These are phyloP conservation scores for Atkinsonella texensis DNA, from an alignment of 2,329 filamentous ascomycete species.

Conservation along the genomic window DNA sequence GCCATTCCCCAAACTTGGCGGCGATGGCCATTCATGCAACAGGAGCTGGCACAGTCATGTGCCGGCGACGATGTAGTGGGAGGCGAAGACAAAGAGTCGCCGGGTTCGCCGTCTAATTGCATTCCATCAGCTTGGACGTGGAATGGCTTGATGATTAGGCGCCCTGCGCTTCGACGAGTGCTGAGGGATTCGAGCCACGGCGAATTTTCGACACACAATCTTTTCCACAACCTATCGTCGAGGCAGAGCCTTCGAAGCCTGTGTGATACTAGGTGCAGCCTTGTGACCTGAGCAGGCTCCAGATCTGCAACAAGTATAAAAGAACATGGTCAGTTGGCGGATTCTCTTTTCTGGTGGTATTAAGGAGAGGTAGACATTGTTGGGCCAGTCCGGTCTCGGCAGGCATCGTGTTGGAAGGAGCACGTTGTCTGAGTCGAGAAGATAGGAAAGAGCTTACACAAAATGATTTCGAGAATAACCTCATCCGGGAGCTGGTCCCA, in stretches of 20 bases:
- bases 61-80: neutral
- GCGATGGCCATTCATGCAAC: neutral
- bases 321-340: neutral
- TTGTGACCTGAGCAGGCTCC: conserved; percentile 36
- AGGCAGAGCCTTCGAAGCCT: conserved; percentile 55
- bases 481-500: conserved; percentile 48
- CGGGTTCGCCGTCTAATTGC: conserved; percentile 1
- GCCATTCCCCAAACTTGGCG: conserved; percentile 43
- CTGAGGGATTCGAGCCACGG: conserved; percentile 50
- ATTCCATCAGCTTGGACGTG: conserved; percentile 6
- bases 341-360: neutral
- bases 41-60: neutral
- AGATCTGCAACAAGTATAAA: conserved; percentile 17
- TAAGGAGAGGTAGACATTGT: neutral
- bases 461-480: conserved; percentile 50
- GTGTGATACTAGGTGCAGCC: conserved; percentile 57
- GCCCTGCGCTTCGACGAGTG: conserved; percentile 20
- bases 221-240: conserved; percentile 67
- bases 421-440: neutral
- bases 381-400: too few species aligned
- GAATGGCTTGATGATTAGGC: conserved; percentile 12
- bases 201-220: conserved; percentile 61
- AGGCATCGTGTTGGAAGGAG: too few species aligned
- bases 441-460: conserved; percentile 33
- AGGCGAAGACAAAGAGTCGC: neutral